Percentiles rank a stretch among this genome's conserved stretches.
Evolutionary conservation across 176 grass and related monocot genomes (phyloP).

Genomic region (Phragmites australis): DNA sequence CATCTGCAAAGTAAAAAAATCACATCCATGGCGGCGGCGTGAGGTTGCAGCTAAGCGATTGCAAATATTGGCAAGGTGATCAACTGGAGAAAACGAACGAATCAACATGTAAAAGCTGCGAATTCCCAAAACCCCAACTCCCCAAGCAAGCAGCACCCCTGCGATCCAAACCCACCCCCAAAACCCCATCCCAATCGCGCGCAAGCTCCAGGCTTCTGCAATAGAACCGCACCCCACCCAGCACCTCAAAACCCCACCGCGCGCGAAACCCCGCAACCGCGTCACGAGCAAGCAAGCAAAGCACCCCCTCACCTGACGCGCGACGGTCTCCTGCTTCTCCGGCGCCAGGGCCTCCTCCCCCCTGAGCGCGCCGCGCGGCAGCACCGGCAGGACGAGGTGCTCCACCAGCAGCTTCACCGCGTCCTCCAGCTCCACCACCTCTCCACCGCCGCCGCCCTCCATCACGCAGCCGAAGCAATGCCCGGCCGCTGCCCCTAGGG

Average conservation of each 20-base stretch:
- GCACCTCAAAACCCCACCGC: neutral
- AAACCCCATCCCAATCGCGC: neutral
- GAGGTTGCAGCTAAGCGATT: neutral
- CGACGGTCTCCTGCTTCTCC: slow-evolving; percentile 22
- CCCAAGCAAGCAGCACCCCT: neutral
- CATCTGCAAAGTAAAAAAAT: slow-evolving; percentile 42
- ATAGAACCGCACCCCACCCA: neutral
- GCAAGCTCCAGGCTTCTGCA: neutral
- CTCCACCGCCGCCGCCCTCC: neutral
- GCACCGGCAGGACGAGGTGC: slow-evolving; percentile 52
- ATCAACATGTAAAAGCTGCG: neutral
- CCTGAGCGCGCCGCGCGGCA: slow-evolving; percentile 7
- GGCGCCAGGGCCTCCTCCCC: neutral
- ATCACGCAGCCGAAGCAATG: neutral
- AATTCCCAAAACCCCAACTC: neutral
- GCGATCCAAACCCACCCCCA: neutral
- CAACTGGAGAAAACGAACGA: neutral
- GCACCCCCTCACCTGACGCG: slow-evolving; percentile 47
- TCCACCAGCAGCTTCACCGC: slow-evolving; percentile 58
- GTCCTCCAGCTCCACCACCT: slow-evolving; percentile 61
- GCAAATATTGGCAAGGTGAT: neutral
- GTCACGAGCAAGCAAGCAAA: too few species aligned
- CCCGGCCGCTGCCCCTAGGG: neutral
- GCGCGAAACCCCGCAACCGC: neutral
- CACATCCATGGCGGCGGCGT: neutral